Conservation (phyloP, 495 filamentous ascomycete genomes). For the Delitschia confertaspora region DNA sequence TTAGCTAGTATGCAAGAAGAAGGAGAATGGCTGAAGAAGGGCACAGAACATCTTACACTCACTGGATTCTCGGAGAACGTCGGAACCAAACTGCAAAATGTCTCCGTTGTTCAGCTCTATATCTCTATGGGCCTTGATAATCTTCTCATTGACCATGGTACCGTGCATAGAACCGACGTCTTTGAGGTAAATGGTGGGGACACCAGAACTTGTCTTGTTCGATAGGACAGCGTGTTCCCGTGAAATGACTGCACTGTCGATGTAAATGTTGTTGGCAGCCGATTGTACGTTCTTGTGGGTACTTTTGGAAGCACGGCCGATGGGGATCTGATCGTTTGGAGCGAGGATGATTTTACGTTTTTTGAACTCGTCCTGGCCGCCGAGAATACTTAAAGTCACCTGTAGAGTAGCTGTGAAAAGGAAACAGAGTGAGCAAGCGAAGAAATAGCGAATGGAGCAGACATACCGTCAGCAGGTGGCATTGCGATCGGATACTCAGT, state of each 20-base stretch:
- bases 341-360: conserved; percentile 18
- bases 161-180: conserved; percentile 27
- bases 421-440: background rate
- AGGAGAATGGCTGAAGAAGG: background rate
- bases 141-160: conserved; percentile 17
- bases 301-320: conserved; percentile 57
- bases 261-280: conserved; percentile 56
- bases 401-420: conserved; percentile 1
- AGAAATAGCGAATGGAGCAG: too few species aligned
- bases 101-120: conserved; percentile 20
- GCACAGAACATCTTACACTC: background rate
- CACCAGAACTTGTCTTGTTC: background rate
- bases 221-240: conserved; percentile 60
- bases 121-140: conserved; percentile 3
- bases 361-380: conserved; percentile 18
- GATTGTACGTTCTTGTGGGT: conserved; percentile 44
- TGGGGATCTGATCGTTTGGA: conserved; percentile 25
- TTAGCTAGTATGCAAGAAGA: background rate
- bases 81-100: conserved; percentile 19
- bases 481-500: too few species aligned
- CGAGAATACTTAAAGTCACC: conserved; percentile 14
- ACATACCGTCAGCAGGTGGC: too few species aligned
- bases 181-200: conserved; percentile 16
- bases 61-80: conserved; percentile 19
- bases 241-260: conserved; percentile 76